Evolutionary conservation across 257 asterid genomes (phyloP), one percentile per base, ranked within the genome.

Genomic region (Solanum sejunctum): DNA sequence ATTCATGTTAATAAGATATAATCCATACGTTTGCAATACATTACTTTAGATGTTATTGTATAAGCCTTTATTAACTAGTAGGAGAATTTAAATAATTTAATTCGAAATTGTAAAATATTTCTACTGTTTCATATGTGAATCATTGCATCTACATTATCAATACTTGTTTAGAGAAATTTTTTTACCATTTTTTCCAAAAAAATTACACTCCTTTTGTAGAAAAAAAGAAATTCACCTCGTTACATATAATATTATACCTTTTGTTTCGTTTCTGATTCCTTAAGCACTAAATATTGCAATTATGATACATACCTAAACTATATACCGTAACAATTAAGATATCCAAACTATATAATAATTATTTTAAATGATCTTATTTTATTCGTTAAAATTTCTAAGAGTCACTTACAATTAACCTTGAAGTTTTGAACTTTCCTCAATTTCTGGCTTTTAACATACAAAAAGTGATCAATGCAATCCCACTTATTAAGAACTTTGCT

Each of bases 401-500:
- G 60, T 8, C 60, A 7, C 15, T 23, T 49, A 8, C 15, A 21
- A 21, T 21, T 58, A 58, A 20, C 81, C 81, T 47, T 21, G 58
- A 47, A 18, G 16, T 47, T 80, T 67, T 80, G 61, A 80, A 80
- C 28, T 36, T 21, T 86, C 91, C 91, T 63, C 28, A 61, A 85
- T 79, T 55, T 83, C 60, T 86, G 89, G 89, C 87, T 87, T 85
- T 84, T 51, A 83, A 54, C 81, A n/a, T n/a, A 47, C 41, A 55
- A 83, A 67, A 67, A 81, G 52, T 80, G 85, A 57, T 60, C 5
- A 60, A n/a, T 23, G 86, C 54, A 56, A 41, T 77, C 45, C 41
- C 82, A 51, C 63, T 77, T 3, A 23, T 8, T 23, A 77, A 77
- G 45, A 2, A 51, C 13, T 49, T 15, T 23, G 3, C 10, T 13